phyloP scores from a whole-genome alignment of 768 basidiomycete genomes.

The Hypsizygus marmoreus region DNA sequence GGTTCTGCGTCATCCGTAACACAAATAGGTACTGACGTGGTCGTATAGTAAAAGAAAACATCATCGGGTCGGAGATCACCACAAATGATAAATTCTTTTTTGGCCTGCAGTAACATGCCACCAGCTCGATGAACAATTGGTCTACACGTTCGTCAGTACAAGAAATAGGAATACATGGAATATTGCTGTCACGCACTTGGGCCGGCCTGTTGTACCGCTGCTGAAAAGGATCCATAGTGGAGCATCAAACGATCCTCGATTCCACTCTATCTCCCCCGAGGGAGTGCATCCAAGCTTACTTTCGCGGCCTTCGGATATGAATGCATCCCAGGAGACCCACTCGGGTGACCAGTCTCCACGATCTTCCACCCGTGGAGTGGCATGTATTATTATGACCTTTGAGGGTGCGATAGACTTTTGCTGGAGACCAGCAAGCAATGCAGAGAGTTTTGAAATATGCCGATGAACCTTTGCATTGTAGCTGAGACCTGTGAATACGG shows the following conservation, averaged over 20 bases:
- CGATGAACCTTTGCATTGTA: slow-evolving; percentile 74
- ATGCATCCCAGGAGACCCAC: slow-evolving; percentile 59
- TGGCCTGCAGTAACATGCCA: slow-evolving; percentile 74
- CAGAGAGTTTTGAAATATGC: slow-evolving; percentile 64
- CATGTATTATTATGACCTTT: slow-evolving; percentile 60
- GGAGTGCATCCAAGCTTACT: slow-evolving; percentile 47
- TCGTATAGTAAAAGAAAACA: slow-evolving; percentile 83
- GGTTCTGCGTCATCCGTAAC: slow-evolving; percentile 10
- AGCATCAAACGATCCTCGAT: slow-evolving; percentile 63
- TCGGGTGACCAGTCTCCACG: slow-evolving; percentile 41
- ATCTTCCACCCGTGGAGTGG: slow-evolving; percentile 37
- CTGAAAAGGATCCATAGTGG: slow-evolving; percentile 90
- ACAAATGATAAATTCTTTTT: slow-evolving; percentile 71
- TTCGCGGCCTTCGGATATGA: slow-evolving; percentile 48
- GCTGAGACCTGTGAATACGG: slow-evolving; percentile 33
- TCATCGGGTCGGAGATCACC: slow-evolving; percentile 66
- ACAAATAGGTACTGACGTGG: slow-evolving; percentile 59
- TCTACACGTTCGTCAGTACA: slow-evolving; percentile 40
- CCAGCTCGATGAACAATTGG: slow-evolving; percentile 80
- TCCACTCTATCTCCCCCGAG: slow-evolving; percentile 66
- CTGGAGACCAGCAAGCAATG: slow-evolving; percentile 54
- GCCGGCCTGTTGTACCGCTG: slow-evolving; percentile 78
- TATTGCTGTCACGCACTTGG: slow-evolving; percentile 48
- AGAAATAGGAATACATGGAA: slow-evolving; percentile 6
- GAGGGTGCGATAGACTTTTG: slow-evolving; percentile 36